These are phyloP conservation scores for Wallacemonas sp. DNA, from an alignment of 208 protist genomes.

Conservation along the genomic window DNA sequence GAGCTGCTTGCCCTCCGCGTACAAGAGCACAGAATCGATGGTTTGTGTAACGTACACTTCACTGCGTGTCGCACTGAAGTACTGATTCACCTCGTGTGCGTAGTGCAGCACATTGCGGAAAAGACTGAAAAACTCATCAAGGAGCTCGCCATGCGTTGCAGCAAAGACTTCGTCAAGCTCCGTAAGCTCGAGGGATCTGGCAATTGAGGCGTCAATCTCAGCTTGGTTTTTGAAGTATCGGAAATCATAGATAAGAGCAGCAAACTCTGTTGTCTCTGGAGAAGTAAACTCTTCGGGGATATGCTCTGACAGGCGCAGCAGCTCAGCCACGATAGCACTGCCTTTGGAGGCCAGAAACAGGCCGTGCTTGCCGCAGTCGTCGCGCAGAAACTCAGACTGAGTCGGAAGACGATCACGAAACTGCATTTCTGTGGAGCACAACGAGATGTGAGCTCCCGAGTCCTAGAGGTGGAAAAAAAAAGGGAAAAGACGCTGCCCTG, in stretches of 20 bases:
- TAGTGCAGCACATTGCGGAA: slow-evolving; percentile 97
- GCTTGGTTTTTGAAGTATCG: slow-evolving; percentile 86
- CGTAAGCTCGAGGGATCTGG: slow-evolving; percentile 49
- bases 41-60: slow-evolving; percentile 91
- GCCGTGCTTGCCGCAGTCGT: slow-evolving; percentile 92
- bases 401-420: slow-evolving; percentile 6
- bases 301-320: slow-evolving; percentile 89
- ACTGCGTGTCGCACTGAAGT: slow-evolving; percentile 92
- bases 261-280: slow-evolving; percentile 63
- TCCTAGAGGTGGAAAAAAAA: background rate
- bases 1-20: slow-evolving; percentile 96
- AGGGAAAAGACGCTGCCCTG: background rate
- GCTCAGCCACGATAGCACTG: slow-evolving; percentile 93
- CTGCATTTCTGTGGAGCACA: too few relatives aligned
- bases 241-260: slow-evolving; percentile 93
- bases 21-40: slow-evolving; percentile 90
- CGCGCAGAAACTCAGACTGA: slow-evolving; percentile 73
- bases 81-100: slow-evolving; percentile 88
- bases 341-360: slow-evolving; percentile 89
- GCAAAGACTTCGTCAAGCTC: slow-evolving; percentile 78
- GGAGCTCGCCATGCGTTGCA: slow-evolving; percentile 93
- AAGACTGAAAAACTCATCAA: slow-evolving; percentile 95
- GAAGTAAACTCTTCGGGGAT: slow-evolving; percentile 89
- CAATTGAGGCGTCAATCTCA: slow-evolving; percentile 80
- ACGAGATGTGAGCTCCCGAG: too few relatives aligned